Conservation (phyloP, 1,284 basidiomycete species). For the Apiotrichum domesticum region DNA sequence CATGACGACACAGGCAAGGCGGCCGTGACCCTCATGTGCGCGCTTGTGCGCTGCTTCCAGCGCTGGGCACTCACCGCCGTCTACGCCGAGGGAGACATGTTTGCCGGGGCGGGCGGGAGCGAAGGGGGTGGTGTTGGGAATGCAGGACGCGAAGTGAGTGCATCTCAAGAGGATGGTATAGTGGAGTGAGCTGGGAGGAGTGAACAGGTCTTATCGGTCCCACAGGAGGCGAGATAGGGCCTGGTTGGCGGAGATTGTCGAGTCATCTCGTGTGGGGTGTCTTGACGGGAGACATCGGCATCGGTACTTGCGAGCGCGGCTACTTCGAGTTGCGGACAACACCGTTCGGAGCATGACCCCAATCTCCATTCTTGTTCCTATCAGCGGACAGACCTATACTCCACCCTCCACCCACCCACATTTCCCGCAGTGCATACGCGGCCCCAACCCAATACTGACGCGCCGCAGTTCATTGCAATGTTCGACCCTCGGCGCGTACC, state of each 20-base stretch:
- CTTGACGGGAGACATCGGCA: too few species aligned
- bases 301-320: too few species aligned
- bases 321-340: too few species aligned
- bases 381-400: background rate
- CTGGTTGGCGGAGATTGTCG: too few species aligned
- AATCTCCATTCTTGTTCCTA: too few species aligned
- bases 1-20: constrained; percentile 46
- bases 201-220: too few species aligned
- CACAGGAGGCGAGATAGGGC: too few species aligned
- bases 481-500: constrained; percentile 34
- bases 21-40: constrained; percentile 32
- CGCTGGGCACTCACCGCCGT: constrained; percentile 40
- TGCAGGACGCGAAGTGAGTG: constrained; percentile 36
- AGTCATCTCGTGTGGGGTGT: too few species aligned
- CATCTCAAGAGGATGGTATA: background rate
- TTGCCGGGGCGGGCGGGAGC: constrained; percentile 43
- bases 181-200: too few species aligned
- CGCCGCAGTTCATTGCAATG: constrained; percentile 40
- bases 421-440: background rate
- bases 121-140: constrained; percentile 42
- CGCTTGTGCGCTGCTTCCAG: constrained; percentile 36
- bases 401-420: background rate
- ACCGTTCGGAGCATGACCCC: too few species aligned
- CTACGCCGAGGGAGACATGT: constrained; percentile 43
- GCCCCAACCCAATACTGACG: background rate